Conservation (phyloP, 2,329 filamentous ascomycete species). For the Fonsecaea multimorphosa region DNA sequence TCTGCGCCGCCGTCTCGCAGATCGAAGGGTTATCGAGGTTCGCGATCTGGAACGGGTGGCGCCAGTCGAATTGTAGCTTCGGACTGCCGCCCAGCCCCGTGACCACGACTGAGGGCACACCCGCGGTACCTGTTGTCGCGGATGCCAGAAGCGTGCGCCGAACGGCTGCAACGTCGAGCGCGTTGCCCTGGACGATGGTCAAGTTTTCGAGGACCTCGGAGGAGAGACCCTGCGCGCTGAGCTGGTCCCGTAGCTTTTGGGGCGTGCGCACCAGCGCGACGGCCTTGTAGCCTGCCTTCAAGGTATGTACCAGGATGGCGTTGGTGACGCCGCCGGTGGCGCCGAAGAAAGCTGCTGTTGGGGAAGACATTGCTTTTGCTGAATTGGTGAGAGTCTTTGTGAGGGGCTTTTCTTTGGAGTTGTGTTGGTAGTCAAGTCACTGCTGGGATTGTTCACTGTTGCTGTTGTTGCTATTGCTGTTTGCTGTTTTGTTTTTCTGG, state of each 20-base stretch:
- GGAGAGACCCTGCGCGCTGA: constrained; percentile 50
- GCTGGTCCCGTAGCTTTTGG: constrained; percentile 54
- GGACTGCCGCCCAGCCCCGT: constrained; percentile 53
- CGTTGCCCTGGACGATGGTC: constrained; percentile 56
- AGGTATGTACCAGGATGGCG: constrained; percentile 51
- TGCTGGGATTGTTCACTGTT: background rate
- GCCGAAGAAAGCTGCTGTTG: constrained; percentile 58
- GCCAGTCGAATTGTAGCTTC: constrained; percentile 38
- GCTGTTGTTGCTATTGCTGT: background rate
- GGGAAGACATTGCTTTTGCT: constrained; percentile 22
- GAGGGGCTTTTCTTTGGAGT: background rate
- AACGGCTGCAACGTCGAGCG: constrained; percentile 51
- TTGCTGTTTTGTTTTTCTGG: background rate
- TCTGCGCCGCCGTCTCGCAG: constrained; percentile 44
- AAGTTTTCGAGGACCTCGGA: constrained; percentile 49
- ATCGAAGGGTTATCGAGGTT: constrained; percentile 45
- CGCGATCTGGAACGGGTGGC: constrained; percentile 39
- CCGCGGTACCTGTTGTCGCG: constrained; percentile 31
- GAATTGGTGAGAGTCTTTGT: background rate
- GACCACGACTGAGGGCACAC: constrained; percentile 51
- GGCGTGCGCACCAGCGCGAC: constrained; percentile 58
- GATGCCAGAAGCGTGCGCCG: constrained; percentile 46
- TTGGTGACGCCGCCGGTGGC: constrained; percentile 58
- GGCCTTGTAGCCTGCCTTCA: constrained; percentile 53
- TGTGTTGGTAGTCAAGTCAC: background rate